Conservation (phyloP, 805 yeast genomes). For the Cyberlindnera subsufficiens region DNA sequence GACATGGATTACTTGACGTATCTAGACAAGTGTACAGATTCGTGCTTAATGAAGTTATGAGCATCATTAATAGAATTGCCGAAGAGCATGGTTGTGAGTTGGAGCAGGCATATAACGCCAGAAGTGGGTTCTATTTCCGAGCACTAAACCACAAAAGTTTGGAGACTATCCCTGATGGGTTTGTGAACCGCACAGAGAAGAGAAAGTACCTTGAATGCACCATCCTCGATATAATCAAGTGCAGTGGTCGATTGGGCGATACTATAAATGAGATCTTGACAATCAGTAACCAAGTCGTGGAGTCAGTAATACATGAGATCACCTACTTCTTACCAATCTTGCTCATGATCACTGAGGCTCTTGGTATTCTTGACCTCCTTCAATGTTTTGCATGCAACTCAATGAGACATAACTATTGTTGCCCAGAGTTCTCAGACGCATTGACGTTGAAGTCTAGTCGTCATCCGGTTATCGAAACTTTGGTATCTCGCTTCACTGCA, state of each 20-base stretch:
- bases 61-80: constrained; percentile 21
- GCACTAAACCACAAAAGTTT: constrained; percentile 19
- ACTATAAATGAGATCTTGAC: constrained; percentile 34
- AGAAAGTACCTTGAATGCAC: constrained; percentile 32
- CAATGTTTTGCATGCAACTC: constrained; percentile 29
- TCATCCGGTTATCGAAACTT: constrained; percentile 37
- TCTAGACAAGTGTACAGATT: constrained; percentile 36
- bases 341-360: constrained; percentile 38
- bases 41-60: constrained; percentile 30
- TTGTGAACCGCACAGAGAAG: constrained; percentile 28
- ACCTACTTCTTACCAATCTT: constrained; percentile 26
- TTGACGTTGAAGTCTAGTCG: constrained; percentile 27
- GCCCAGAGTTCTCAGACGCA: constrained; percentile 33
- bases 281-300: constrained; percentile 36
- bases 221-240: constrained; percentile 34
- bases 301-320: constrained; percentile 24
- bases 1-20: constrained; percentile 39
- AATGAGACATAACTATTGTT: constrained; percentile 19
- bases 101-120: constrained; percentile 29
- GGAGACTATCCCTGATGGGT: constrained; percentile 26
- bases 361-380: constrained; percentile 36
- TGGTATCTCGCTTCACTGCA: constrained; percentile 25
- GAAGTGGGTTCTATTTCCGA: constrained; percentile 33
- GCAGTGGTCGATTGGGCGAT: constrained; percentile 34
- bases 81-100: constrained; percentile 21